Conservation (phyloP, 148 eudicot genomes). For the Heliamphora exappendiculata region DNA sequence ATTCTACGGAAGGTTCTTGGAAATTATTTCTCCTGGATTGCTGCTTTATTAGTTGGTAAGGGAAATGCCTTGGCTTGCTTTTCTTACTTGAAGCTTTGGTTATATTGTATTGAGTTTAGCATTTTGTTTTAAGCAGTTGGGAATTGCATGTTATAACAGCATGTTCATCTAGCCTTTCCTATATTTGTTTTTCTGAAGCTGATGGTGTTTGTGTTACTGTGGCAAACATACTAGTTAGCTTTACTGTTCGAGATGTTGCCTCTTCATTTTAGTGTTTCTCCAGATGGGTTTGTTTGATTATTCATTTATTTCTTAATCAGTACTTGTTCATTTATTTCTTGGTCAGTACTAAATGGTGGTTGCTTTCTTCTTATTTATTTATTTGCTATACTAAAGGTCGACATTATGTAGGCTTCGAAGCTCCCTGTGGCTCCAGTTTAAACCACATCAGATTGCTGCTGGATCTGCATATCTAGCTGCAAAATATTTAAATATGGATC, state of each 20-base stretch:
- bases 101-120: constrained; percentile 10
- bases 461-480: constrained; percentile 93
- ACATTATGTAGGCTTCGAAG: constrained; percentile 65
- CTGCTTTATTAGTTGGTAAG: constrained; percentile 80
- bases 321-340: constrained; percentile 6
- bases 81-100: constrained; percentile 23
- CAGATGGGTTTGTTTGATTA: constrained; percentile 21
- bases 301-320: constrained; percentile 1
- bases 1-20: constrained; percentile 59
- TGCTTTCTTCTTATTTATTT: background rate
- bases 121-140: constrained; percentile 13
- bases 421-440: constrained; percentile 94
- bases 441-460: constrained; percentile 96
- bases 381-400: constrained; percentile 4
- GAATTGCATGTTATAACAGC: background rate
- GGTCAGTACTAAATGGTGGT: background rate
- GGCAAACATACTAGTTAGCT: constrained; percentile 9
- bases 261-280: constrained; percentile 15
- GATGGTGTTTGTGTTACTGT: constrained; percentile 27
- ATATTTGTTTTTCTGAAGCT: constrained; percentile 19
- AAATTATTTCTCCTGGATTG: constrained; percentile 52
- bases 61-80: constrained; percentile 52
- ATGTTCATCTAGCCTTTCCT: background rate
- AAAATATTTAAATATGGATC: constrained; percentile 67
- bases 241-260: constrained; percentile 26